These are phyloP conservation scores for Morella rubra DNA, from an alignment of 306 rosid genomes.

Conservation along the genomic window DNA sequence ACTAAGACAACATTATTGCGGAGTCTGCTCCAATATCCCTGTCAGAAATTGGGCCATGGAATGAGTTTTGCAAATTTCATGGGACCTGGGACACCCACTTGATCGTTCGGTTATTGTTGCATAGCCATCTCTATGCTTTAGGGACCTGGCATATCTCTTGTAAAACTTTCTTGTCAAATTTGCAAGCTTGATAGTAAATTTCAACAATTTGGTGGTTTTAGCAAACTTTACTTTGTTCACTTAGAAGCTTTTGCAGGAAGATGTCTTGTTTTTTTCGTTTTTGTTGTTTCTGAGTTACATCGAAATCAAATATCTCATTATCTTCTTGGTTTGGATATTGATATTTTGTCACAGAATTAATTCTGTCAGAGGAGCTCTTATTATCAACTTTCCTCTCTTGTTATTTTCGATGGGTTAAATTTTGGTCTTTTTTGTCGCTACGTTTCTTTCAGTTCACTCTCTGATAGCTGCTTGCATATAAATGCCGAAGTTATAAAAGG, in stretches of 20 bases:
- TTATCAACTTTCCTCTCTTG: neutral
- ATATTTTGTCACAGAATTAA: slow-evolving; percentile 14
- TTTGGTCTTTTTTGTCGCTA: neutral
- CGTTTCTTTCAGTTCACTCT: slow-evolving; percentile 4
- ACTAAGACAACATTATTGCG: neutral
- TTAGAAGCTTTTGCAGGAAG: neutral
- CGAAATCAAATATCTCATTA: neutral
- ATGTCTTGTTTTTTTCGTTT: neutral
- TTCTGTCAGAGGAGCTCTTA: slow-evolving; percentile 3
- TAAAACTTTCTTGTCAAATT: neutral
- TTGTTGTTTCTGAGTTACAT: neutral
- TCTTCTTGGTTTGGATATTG: neutral
- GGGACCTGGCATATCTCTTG: neutral
- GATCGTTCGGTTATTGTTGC: neutral
- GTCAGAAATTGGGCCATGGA: neutral
- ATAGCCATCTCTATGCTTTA: neutral
- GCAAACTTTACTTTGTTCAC: neutral
- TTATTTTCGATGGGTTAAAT: neutral
- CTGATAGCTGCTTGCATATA: slow-evolving; percentile 8
- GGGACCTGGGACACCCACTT: neutral
- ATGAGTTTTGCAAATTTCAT: neutral
- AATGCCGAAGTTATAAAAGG: neutral
- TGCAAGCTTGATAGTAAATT: neutral
- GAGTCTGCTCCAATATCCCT: neutral
- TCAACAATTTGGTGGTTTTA: neutral